Evolutionary conservation across 352 stramenopile genomes (phyloP), one percentile per base, ranked within the genome.

Genomic region (Phytophthora tubulina): DNA sequence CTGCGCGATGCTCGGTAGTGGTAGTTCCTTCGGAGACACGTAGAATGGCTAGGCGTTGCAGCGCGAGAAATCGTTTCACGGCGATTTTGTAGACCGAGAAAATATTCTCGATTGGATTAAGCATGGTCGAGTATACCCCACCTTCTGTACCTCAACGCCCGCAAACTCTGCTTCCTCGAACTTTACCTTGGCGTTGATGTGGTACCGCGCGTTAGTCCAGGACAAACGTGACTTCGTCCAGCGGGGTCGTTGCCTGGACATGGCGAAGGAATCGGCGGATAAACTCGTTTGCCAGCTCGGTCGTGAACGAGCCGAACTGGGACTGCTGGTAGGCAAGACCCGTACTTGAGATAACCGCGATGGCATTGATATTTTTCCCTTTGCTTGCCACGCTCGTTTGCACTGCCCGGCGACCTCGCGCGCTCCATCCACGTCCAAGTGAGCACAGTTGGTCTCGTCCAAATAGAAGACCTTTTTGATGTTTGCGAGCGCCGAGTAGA

Each of bases 61-160:
- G 31, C 6, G 36, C 38, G 6, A 68, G 30, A 13, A 46, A 68
- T 10, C 35, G 27, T 7, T 68, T 55, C 3, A 41, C 50, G 2
- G 49, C 32, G 4, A 13, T 48, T 27, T 68, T 68, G 38, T 48
- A 61, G 3, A 49, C 41, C 0, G 31, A 61, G 39, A 60, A 68
- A 1, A 53, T 15, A 15, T 61, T 61, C 21, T 61, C 50, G 14
- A 68, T 68, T 15, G 50, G 60, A n/a, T 55, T 61, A 0, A 68
- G 17, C 50, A 68, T 54, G 3, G 42, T 30, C 3, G 17, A 55
- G 27, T 50, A 64, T 27, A 14, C 1, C 60, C 30, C 0, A 68
- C 30, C 27, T 31, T 38, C 15, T 59, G 13, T 21, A 67, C 2
- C 52, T 31, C n/a, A 14, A n/a, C 44, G 3, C 9, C 44, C 10